Evolutionary conservation across 78 protist species (phyloP).

Genomic region (Dictyostelium intermedium): DNA sequence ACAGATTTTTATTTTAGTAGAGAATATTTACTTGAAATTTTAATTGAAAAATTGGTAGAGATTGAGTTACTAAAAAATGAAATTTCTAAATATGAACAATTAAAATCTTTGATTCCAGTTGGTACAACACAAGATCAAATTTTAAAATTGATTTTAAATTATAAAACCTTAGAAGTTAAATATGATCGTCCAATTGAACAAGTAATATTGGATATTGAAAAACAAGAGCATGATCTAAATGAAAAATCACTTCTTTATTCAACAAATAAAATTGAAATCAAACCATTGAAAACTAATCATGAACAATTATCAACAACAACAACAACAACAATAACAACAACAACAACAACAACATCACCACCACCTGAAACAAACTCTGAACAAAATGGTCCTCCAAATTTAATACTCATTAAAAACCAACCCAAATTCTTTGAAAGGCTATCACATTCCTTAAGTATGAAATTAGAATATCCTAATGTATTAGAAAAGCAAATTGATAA

Average conservation of each 20-base stretch:
- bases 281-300: not conserved
- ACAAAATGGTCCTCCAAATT: not conserved
- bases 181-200: too few relatives aligned
- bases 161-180: too few relatives aligned
- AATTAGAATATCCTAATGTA: not conserved
- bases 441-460: not conserved
- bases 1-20: not conserved
- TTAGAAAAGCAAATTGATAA: not conserved
- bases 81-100: not conserved
- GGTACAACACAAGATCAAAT: not conserved
- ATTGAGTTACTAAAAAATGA: not conserved
- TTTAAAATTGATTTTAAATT: too few relatives aligned
- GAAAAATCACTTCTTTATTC: too few relatives aligned
- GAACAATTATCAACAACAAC: too few relatives aligned
- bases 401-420: not conserved
- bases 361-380: too few relatives aligned
- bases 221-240: too few relatives aligned
- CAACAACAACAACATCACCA: too few relatives aligned
- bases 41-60: not conserved
- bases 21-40: not conserved
- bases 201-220: not conserved
- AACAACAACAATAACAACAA: too few relatives aligned
- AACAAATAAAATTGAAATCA: too few relatives aligned
- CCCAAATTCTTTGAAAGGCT: not conserved
- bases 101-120: too few relatives aligned